phyloP scores from a whole-genome alignment of 2,329 filamentous ascomycete species.

The Orbilia ellipsospora region DNA sequence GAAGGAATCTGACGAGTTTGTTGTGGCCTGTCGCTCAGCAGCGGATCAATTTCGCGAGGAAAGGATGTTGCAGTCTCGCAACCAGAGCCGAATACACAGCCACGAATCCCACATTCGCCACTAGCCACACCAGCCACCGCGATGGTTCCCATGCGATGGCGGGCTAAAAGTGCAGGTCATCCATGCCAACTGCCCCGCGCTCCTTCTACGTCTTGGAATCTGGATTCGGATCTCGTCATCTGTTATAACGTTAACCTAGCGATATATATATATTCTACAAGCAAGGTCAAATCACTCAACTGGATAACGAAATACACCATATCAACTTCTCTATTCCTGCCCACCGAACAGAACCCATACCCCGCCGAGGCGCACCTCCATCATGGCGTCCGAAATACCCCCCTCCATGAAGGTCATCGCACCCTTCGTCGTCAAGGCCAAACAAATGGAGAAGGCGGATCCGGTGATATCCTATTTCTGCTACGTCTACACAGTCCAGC shows the following conservation, averaged over 20 bases:
- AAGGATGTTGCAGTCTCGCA: constrained; percentile 29
- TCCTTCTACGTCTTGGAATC: background rate
- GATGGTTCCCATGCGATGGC: constrained; percentile 14
- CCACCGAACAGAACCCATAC: background rate
- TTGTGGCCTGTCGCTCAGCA: constrained; percentile 20
- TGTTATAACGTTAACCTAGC: too few species aligned
- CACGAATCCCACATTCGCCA: constrained; percentile 15
- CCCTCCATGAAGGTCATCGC: constrained; percentile 79
- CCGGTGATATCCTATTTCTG: constrained; percentile 96
- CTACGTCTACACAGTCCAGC: constrained; percentile 91
- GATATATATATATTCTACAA: too few species aligned
- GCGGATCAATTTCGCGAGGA: constrained; percentile 46
- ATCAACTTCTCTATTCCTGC: background rate
- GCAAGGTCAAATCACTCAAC: too few species aligned
- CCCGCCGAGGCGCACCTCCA: constrained; percentile 45
- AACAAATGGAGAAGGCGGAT: constrained; percentile 84
- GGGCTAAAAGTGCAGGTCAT: background rate
- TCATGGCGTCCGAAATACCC: constrained; percentile 79
- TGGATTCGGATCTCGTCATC: too few species aligned
- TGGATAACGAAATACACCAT: background rate
- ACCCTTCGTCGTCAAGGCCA: constrained; percentile 83
- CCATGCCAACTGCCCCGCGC: constrained; percentile 29
- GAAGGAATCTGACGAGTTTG: constrained; percentile 22
- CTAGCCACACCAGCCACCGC: constrained; percentile 14
- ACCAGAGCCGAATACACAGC: constrained; percentile 10